Evolutionary conservation across 2,329 filamentous ascomycete species (phyloP), one percentile per base, ranked within the genome.

Genomic region (Cercospora sesami): DNA sequence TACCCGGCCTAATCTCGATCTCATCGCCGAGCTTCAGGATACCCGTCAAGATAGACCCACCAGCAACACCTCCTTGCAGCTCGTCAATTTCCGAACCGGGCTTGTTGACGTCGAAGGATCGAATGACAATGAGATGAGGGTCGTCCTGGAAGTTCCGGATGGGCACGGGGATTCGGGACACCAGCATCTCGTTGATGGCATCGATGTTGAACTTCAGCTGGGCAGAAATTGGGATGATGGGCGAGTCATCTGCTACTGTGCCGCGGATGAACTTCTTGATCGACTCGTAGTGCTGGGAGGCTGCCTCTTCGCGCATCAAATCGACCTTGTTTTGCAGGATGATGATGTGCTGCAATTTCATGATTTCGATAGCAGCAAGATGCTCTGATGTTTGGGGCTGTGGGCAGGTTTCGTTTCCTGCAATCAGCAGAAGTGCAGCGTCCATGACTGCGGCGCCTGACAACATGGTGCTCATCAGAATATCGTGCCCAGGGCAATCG

Each of bases 401-500:
- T 36, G 95, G 95, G 85, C 95, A 98, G 63, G 92, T 90, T 90
- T 99, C 95, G 84, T 99, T 99, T 80, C 95, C 95, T 70, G 95
- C 95, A 79, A 99, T 97, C 64, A 99, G 87, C 65, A 99, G 89
- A 69, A 99, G 88, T 18, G 95, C 95, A 73, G 95, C 95, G 83
- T 99, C 95, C 95, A 99, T 99, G 87, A 99, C 95, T 72, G 95
- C 95, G 76, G 95, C 95, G 78, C 95, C 95, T 79, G 95, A 99
- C 86, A 99, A 90, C 95, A 99, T 99, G 77, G 95, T 99, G 83
- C 94, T 98, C 95, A 99, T 99, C 81, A 99, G 94, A 93, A 99
- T 99, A 84, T 99, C 95, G 92, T 99, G 95, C 82, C 95, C 95
- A 66, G 95, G 95, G 86, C 95, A 98, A 82, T 98, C 95, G 75